Percentiles rank a stretch among this genome's conserved stretches.
phyloP scores from a whole-genome alignment of 805 yeast species.

The Hanseniaspora clermontiae region DNA sequence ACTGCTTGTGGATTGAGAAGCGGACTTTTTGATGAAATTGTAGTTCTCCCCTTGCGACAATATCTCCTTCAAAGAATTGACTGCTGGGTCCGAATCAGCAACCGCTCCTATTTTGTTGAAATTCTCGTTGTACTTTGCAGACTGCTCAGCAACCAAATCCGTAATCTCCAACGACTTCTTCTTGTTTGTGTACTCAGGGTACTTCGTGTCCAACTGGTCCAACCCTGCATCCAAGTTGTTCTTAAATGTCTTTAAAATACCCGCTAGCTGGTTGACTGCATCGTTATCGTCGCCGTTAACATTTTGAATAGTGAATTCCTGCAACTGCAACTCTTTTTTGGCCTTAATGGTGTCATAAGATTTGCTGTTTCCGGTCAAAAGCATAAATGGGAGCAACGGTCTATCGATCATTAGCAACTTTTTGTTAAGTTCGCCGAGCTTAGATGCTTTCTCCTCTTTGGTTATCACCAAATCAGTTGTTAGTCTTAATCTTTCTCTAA shows the following conservation, averaged over 20 bases:
- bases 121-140: conserved; percentile 11
- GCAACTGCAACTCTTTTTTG: conserved; percentile 1
- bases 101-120: not conserved
- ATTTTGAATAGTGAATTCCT: conserved; percentile 1
- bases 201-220: conserved; percentile 12
- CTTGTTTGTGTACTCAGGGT: not conserved
- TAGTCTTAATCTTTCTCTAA: not conserved
- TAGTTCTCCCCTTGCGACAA: conserved; percentile 12
- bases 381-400: conserved; percentile 1
- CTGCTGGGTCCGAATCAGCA: not conserved
- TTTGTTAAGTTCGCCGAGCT: conserved; percentile 1
- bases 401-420: not conserved
- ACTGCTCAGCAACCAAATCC: conserved; percentile 9
- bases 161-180: conserved; percentile 1
- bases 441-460: conserved; percentile 3
- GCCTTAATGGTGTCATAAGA: not conserved
- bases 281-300: conserved; percentile 3
- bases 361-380: not conserved
- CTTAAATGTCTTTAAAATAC: conserved; percentile 19
- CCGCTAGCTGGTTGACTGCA: conserved; percentile 16
- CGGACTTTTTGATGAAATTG: not conserved
- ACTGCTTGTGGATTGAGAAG: not conserved
- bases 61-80: not conserved
- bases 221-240: conserved; percentile 16
- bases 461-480: conserved; percentile 15